Percentiles rank a stretch among this genome's conserved stretches.
Evolutionary conservation across 2,329 filamentous ascomycete genomes (phyloP).

Genomic region (Pezicula neosporulosa): DNA sequence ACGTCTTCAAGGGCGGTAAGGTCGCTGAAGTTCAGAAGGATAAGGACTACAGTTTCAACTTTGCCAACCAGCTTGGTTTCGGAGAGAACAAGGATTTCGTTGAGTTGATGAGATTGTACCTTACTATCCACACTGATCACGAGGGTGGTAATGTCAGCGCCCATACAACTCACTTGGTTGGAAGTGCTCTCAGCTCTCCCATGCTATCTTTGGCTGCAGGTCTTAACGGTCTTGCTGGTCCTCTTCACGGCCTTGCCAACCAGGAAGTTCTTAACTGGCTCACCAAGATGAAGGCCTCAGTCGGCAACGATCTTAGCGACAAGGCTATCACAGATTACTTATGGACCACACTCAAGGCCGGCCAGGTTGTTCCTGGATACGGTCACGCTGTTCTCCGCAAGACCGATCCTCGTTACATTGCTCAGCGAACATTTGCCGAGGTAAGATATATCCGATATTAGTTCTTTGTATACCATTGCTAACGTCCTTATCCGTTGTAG

Average conservation of each 20-base stretch:
- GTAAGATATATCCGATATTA: slow-evolving; percentile 3
- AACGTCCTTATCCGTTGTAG: slow-evolving; percentile 27
- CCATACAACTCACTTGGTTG: slow-evolving; percentile 97
- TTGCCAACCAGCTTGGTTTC: slow-evolving; percentile 98
- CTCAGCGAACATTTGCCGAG: slow-evolving; percentile 89
- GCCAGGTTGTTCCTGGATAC: slow-evolving; percentile 96
- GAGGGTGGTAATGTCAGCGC: slow-evolving; percentile 99
- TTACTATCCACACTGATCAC: slow-evolving; percentile 99
- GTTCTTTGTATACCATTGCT: slow-evolving; percentile 40
- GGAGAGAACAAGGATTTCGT: slow-evolving; percentile 93
- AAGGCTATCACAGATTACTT: slow-evolving; percentile 97
- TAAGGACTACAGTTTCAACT: slow-evolving; percentile 99
- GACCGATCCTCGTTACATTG: slow-evolving; percentile 98
- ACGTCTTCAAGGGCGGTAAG: slow-evolving; percentile 99
- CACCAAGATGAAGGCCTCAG: slow-evolving; percentile 93
- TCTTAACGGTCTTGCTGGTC: slow-evolving; percentile 96
- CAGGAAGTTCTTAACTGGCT: slow-evolving; percentile 99
- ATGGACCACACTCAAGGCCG: slow-evolving; percentile 93
- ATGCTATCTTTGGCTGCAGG: slow-evolving; percentile 96
- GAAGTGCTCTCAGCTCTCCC: slow-evolving; percentile 92
- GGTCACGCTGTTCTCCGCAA: slow-evolving; percentile 99
- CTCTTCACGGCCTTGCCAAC: slow-evolving; percentile 98
- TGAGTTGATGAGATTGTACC: slow-evolving; percentile 97
- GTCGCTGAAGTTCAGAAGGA: slow-evolving; percentile 94
- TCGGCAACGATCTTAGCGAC: slow-evolving; percentile 95